A percentile compares a stretch with the other conserved stretches of the same genome.
Evolutionary conservation across 768 basidiomycete species (phyloP).

Genomic region (Floccularia luteovirens): DNA sequence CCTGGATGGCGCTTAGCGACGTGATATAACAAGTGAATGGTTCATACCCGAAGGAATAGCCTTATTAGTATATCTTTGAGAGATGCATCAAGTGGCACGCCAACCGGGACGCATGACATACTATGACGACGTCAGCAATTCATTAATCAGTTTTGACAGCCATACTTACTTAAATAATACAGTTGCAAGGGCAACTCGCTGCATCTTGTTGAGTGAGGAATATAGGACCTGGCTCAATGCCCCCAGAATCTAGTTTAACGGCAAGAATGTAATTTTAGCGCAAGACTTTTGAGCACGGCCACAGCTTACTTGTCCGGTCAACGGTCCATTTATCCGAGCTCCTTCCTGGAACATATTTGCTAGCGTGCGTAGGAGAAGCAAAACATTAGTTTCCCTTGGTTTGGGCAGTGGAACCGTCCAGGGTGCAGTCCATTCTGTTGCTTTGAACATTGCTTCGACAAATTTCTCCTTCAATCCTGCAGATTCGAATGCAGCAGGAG

Average conservation of each 20-base stretch:
- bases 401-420: conserved; percentile 57
- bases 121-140: conserved; percentile 22
- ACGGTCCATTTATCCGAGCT: conserved; percentile 31
- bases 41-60: conserved; percentile 41
- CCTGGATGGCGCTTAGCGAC: conserved; percentile 18
- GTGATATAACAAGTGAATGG: not conserved
- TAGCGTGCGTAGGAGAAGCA: conserved; percentile 72
- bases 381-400: conserved; percentile 74
- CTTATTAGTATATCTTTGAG: conserved; percentile 34
- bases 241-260: conserved; percentile 42
- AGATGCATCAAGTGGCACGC: conserved; percentile 27
- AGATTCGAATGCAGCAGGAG: conserved; percentile 40
- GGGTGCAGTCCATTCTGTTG: conserved; percentile 55
- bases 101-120: conserved; percentile 53
- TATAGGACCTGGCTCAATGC: conserved; percentile 44
- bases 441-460: conserved; percentile 56
- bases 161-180: conserved; percentile 78
- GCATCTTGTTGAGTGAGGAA: conserved; percentile 52
- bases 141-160: not conserved
- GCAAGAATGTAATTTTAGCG: not conserved
- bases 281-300: not conserved
- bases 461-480: conserved; percentile 40
- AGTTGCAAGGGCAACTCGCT: conserved; percentile 74
- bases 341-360: conserved; percentile 73
- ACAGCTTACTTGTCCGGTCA: conserved; percentile 44